These are phyloP conservation scores for Solanum neorickii DNA, from an alignment of 257 asterid genomes.

Conservation along the genomic window DNA sequence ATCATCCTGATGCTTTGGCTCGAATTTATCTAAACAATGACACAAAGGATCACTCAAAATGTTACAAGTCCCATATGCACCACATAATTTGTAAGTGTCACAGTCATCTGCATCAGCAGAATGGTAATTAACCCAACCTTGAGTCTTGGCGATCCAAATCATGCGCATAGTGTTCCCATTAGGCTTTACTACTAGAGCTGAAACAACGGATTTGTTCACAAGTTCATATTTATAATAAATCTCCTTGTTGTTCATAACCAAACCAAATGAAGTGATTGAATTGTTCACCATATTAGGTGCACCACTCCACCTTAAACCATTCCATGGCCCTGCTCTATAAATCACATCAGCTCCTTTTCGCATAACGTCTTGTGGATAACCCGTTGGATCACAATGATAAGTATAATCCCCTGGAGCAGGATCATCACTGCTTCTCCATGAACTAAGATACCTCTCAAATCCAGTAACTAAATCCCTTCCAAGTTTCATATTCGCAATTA, in stretches of 20 bases:
- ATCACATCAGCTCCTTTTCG: not conserved
- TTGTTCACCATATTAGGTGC: conserved; percentile 5
- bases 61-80: conserved; percentile 14
- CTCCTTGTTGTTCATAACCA: conserved; percentile 1
- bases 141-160: not conserved
- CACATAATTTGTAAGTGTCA: conserved; percentile 12
- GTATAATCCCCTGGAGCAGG: conserved; percentile 25
- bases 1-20: conserved; percentile 4
- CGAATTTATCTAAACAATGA: conserved; percentile 5
- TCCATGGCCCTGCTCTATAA: conserved; percentile 28
- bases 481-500: conserved; percentile 39
- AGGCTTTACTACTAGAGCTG: conserved; percentile 2
- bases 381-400: conserved; percentile 16
- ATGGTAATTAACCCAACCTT: conserved; percentile 10
- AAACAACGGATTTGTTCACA: not conserved
- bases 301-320: conserved; percentile 25
- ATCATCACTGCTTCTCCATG: conserved; percentile 28
- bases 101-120: conserved; percentile 10
- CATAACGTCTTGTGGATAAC: conserved; percentile 18
- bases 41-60: conserved; percentile 8
- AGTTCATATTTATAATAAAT: conserved; percentile 7
- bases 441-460: conserved; percentile 12
- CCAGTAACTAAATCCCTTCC: conserved; percentile 25
- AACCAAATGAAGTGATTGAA: not conserved
- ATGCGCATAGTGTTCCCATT: not conserved